Evolutionary conservation across 2,329 filamentous ascomycete genomes (phyloP).

Genomic region (Colletotrichum caudatum): DNA sequence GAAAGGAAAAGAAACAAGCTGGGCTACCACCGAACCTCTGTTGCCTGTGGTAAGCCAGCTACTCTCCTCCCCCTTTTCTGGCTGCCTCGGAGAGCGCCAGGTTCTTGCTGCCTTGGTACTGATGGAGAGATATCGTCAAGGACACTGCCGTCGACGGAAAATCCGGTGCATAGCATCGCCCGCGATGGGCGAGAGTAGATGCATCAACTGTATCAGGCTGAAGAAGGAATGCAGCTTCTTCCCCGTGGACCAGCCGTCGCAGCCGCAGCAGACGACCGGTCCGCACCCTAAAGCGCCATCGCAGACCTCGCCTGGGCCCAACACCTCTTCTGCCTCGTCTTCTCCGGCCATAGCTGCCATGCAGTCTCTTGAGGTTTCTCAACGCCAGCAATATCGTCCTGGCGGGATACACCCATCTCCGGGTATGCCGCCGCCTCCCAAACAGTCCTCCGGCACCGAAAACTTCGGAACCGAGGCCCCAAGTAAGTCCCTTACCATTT

Average conservation of each 20-base stretch:
- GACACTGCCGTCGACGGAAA: constrained; percentile 91
- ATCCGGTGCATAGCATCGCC: constrained; percentile 87
- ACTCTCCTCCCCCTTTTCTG: constrained; percentile 15
- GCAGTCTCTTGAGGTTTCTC: constrained; percentile 56
- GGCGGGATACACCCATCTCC: constrained; percentile 59
- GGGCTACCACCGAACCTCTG: constrained; percentile 93
- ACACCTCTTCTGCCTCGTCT: constrained; percentile 59
- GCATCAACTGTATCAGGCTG: constrained; percentile 91
- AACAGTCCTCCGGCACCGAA: constrained; percentile 55
- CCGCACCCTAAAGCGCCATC: constrained; percentile 57
- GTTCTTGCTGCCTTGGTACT: constrained; percentile 22
- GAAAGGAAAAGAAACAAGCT: constrained; percentile 85
- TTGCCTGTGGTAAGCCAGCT: constrained; percentile 88
- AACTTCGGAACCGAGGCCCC: constrained; percentile 55
- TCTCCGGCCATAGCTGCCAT: constrained; percentile 61
- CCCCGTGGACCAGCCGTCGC: constrained; percentile 83
- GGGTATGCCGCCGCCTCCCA: constrained; percentile 58
- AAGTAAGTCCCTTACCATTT: constrained; percentile 52
- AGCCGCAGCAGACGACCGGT: constrained; percentile 52
- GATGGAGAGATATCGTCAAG: constrained; percentile 59
- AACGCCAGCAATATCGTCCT: constrained; percentile 57
- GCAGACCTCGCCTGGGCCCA: constrained; percentile 54
- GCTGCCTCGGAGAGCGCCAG: not conserved
- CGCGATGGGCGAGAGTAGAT: constrained; percentile 80
- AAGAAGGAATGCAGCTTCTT: constrained; percentile 96